Percentiles rank a stretch among this genome's conserved stretches.
Conservation (phyloP, 1,284 basidiomycete genomes). For the Melampsora abietis-canadensis region DNA sequence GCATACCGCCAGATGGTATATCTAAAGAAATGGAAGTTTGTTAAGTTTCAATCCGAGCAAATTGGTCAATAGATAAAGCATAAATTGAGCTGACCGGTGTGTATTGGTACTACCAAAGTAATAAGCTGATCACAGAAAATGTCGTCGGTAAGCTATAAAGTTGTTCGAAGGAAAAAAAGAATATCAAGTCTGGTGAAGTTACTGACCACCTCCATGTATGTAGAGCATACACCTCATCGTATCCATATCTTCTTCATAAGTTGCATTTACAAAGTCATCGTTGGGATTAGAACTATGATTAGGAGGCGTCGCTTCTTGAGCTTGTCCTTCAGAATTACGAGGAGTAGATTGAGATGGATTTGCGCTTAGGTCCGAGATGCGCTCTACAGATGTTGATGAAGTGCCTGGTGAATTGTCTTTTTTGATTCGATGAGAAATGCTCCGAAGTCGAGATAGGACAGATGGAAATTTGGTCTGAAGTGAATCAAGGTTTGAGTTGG, state of each 20-base stretch:
- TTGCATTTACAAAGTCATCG: conserved; percentile 10
- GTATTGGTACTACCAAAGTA: conserved; percentile 60
- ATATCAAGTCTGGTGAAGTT: neutral
- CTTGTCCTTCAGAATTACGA: neutral
- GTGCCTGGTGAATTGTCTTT: neutral
- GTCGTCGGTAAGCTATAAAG: neutral
- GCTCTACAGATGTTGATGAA: neutral
- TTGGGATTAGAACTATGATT: neutral
- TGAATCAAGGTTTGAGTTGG: neutral
- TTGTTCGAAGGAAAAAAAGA: neutral
- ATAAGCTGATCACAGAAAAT: conserved; percentile 40
- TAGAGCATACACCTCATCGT: conserved; percentile 43
- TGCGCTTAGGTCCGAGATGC: neutral
- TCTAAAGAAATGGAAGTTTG: conserved; percentile 50
- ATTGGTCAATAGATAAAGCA: conserved; percentile 4
- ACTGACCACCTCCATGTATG: conserved; percentile 41
- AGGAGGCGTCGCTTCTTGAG: neutral
- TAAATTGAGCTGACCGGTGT: conserved; percentile 51
- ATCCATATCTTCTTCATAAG: conserved; percentile 40
- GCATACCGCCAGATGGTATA: conserved; percentile 81
- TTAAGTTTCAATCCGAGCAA: neutral
- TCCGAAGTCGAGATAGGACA: neutral
- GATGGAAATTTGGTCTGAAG: neutral
- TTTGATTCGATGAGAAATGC: conserved; percentile 2
- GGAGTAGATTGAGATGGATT: neutral